Percentiles rank a stretch among this genome's conserved stretches.
Evolutionary conservation across 2,329 filamentous ascomycete species (phyloP).

Genomic region (Fusarium albosuccineum): DNA sequence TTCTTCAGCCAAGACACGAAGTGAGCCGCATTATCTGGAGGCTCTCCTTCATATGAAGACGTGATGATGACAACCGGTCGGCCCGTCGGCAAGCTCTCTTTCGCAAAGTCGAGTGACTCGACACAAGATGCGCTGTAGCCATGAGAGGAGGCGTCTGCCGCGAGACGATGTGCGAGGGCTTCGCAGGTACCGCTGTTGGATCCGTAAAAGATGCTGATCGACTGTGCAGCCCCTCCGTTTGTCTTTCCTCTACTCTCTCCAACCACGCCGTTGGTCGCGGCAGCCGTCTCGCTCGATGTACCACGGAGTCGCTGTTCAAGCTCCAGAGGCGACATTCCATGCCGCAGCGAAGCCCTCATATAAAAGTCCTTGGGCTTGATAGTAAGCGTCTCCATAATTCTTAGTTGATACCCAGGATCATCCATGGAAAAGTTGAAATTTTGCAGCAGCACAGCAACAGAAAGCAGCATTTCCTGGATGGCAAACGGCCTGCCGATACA

Average conservation of each 20-base stretch:
- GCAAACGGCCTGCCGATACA: slow-evolving; percentile 68
- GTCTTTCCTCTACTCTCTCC: neutral
- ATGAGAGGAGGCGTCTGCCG: slow-evolving; percentile 64
- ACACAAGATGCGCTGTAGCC: slow-evolving; percentile 64
- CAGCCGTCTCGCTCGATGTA: slow-evolving; percentile 23
- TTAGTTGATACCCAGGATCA: slow-evolving; percentile 68
- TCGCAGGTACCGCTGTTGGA: slow-evolving; percentile 79
- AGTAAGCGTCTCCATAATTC: slow-evolving; percentile 67
- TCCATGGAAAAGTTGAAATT: slow-evolving; percentile 75
- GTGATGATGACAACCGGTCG: slow-evolving; percentile 73
- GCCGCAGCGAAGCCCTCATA: slow-evolving; percentile 67
- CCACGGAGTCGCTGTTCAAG: slow-evolving; percentile 51
- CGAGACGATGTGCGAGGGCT: slow-evolving; percentile 71
- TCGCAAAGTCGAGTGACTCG: slow-evolving; percentile 69
- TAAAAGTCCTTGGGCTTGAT: slow-evolving; percentile 72
- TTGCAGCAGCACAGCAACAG: slow-evolving; percentile 69
- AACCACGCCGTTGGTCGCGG: slow-evolving; percentile 22
- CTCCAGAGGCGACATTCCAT: slow-evolving; percentile 53
- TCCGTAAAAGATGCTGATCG: slow-evolving; percentile 74
- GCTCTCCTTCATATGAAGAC: slow-evolving; percentile 77
- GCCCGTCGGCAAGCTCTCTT: slow-evolving; percentile 66
- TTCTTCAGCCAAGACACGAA: slow-evolving; percentile 74
- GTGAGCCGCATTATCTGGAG: slow-evolving; percentile 75
- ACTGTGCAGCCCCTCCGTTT: slow-evolving; percentile 34
- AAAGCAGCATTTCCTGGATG: slow-evolving; percentile 65